phyloP scores from a whole-genome alignment of 768 basidiomycete genomes.

The Punctularia strigosozonata region DNA sequence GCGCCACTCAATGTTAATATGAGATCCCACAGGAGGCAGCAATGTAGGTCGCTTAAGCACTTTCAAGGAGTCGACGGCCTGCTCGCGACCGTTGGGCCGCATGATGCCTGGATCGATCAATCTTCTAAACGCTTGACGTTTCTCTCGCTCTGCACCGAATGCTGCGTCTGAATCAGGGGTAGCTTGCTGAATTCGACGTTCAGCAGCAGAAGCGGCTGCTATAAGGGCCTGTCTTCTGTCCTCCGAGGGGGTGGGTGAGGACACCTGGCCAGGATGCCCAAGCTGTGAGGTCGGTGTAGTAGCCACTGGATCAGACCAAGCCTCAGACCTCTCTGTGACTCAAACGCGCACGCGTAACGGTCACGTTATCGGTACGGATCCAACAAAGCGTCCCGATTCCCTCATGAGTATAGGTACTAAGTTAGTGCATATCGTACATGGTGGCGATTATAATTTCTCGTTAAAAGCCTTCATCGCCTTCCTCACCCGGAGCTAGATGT shows the following conservation, averaged over 20 bases:
- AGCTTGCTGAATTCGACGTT: not conserved
- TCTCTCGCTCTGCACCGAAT: slow-evolving; percentile 11
- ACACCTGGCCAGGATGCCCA: not conserved
- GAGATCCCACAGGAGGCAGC: too few relatives aligned
- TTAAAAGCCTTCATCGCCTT: too few relatives aligned
- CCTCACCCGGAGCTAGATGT: too few relatives aligned
- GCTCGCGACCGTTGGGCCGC: slow-evolving; percentile 45
- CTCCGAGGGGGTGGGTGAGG: not conserved
- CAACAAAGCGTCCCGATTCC: too few relatives aligned
- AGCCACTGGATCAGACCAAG: too few relatives aligned
- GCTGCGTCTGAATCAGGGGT: not conserved
- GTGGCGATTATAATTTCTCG: too few relatives aligned
- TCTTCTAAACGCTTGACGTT: slow-evolving; percentile 12
- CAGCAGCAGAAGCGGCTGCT: not conserved
- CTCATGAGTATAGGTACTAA: too few relatives aligned
- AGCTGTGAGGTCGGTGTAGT: too few relatives aligned
- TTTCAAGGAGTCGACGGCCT: slow-evolving; percentile 51
- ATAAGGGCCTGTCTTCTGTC: not conserved
- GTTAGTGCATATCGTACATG: too few relatives aligned
- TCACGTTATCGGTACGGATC: too few relatives aligned
- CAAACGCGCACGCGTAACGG: too few relatives aligned
- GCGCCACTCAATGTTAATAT: not conserved
- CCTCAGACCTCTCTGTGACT: too few relatives aligned
- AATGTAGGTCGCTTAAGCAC: slow-evolving; percentile 26
- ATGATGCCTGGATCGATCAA: slow-evolving; percentile 16